Conservation (phyloP, 495 filamentous ascomycete species). For the Lepidopterella palustris region DNA sequence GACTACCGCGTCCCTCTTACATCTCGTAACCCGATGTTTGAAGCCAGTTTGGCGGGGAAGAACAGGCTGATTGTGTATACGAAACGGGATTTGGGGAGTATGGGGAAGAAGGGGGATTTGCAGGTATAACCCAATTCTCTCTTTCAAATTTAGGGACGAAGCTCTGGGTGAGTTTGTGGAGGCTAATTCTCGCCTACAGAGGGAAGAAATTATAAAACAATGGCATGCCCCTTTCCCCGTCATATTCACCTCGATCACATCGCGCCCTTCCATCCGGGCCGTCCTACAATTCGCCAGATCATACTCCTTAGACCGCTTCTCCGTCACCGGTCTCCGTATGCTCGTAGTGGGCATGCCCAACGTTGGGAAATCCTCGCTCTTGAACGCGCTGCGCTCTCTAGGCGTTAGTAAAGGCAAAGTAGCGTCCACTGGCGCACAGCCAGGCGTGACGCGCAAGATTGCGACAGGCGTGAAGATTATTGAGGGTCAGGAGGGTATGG, state of each 20-base stretch:
- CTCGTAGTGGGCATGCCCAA: conserved; percentile 97
- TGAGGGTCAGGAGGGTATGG: conserved; percentile 21
- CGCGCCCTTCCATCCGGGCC: conserved; percentile 43
- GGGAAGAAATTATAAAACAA: conserved; percentile 47
- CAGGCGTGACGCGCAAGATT: conserved; percentile 84
- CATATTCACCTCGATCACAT: conserved; percentile 58
- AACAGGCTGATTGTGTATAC: conserved; percentile 84
- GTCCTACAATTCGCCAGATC: conserved; percentile 53
- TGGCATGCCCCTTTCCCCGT: conserved; percentile 55
- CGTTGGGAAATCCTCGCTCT: conserved; percentile 82
- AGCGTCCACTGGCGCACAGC: conserved; percentile 74
- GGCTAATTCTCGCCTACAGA: conserved; percentile 25
- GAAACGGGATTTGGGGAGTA: conserved; percentile 68
- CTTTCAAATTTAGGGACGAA: not conserved
- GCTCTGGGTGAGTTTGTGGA: not conserved
- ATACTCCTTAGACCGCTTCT: conserved; percentile 42
- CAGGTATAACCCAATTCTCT: conserved; percentile 29
- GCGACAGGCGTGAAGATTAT: conserved; percentile 76
- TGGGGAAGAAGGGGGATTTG: conserved; percentile 25
- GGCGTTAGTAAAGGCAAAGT: conserved; percentile 70
- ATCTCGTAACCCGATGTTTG: conserved; percentile 86
- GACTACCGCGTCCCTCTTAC: conserved; percentile 87
- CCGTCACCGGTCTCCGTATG: conserved; percentile 64
- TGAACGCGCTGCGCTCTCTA: conserved; percentile 71
- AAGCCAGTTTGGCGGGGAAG: conserved; percentile 60